Base-by-base conservation (phyloP, 306 rosid genomes). In the Gastrolobium villosum region DNA sequence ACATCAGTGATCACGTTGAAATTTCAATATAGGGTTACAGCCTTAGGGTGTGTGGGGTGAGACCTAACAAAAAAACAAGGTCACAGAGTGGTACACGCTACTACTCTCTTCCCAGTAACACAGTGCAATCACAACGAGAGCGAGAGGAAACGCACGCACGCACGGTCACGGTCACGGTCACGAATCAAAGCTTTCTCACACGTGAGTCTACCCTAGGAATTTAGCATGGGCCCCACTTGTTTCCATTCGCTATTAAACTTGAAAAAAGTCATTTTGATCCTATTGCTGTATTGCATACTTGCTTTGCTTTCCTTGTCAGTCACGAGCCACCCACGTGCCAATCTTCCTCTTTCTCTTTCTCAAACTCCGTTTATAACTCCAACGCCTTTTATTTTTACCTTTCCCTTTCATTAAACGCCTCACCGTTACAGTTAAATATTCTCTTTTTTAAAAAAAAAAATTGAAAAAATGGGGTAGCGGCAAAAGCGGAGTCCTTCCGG, bases 401-500 rank as follows among this genome's bases (percentile, higher is more conserved):
- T 30, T 43, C 35, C 10, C 41, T 28, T n/a, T 48, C 46, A 79
- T 79, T 65, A 0, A 49, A 79, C 52, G 61, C 40, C 32, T 13
- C 30, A 15, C 53, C 54, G 57, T 13, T 44, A 55, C 11, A 7
- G 53, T 15, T 59, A 61, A 74, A 37, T 56, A 56, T 15, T 37
- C 32, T n/a, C 6, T 41, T 11, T 11, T 41, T 11, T 11, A 8
- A 34, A 45, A 6, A 34, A 49, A 53, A 15, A 5, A 30, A 53
- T 4, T 0, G 1, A 39, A n/a, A 4, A 0, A 55, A 14, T 34
- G 4, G 65, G 30, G 45, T 4, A 82, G 49, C 83, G 82, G 68
- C 87, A 49, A 85, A 80, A 85, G 91, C 72, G 76, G 76, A 77
- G 62, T 72, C 49, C 72, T 5, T 56, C 81, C 81, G 74, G 76